These are phyloP conservation scores for Kluyveromyces siamensis DNA, from an alignment of 805 yeast genomes.

Conservation along the genomic window DNA sequence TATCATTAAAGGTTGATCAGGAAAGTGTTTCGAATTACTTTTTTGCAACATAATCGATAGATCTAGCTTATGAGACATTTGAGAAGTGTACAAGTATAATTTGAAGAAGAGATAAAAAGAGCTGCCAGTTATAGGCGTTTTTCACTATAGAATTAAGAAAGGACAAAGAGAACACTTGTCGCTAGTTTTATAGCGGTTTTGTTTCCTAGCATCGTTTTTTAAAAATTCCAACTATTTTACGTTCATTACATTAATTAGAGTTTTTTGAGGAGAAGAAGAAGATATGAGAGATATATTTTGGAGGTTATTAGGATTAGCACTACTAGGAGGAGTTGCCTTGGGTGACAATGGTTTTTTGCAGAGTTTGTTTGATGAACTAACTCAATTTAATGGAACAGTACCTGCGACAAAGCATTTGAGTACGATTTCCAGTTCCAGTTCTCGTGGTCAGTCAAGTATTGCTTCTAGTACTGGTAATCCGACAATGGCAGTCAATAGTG, in stretches of 20 bases:
- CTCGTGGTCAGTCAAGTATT: not conserved
- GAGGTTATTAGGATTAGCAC: not conserved
- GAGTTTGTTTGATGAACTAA: not conserved
- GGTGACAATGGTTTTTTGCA: not conserved
- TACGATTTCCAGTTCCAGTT: not conserved
- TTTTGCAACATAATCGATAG: not conserved
- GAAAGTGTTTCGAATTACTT: not conserved
- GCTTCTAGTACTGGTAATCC: not conserved
- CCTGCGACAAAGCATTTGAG: not conserved
- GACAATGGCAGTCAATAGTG: not conserved
- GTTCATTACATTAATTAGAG: not conserved
- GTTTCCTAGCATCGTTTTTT: not conserved
- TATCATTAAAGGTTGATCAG: not conserved
- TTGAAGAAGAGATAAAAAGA: not conserved
- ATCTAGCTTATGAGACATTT: not conserved
- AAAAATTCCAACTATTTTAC: constrained; percentile 2
- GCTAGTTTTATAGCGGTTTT: not conserved
- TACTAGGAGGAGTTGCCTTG: not conserved
- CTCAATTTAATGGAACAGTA: not conserved
- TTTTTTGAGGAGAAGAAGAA: too few species aligned
- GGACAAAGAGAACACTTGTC: not conserved
- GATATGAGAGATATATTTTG: not conserved
- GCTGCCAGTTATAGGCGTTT: not conserved
- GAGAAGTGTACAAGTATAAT: not conserved
- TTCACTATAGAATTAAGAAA: not conserved